Evolutionary conservation across 2,329 filamentous ascomycete species (phyloP).

Genomic region (Phoma sp.): DNA sequence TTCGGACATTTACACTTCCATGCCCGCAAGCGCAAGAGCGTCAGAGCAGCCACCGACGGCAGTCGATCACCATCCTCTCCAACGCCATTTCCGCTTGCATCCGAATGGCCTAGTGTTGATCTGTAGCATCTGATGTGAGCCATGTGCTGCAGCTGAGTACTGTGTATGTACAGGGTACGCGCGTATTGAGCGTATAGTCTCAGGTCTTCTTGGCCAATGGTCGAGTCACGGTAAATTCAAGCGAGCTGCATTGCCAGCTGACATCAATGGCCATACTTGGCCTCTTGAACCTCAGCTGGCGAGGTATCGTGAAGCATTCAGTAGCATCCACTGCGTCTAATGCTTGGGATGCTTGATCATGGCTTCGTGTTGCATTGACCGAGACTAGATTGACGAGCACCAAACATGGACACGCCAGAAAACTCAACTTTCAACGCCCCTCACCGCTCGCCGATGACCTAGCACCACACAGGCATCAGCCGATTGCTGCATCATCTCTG

Average conservation of each 20-base stretch:
- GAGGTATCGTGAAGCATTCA: neutral
- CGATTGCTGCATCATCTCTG: slow-evolving; percentile 19
- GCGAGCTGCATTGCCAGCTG: slow-evolving; percentile 3
- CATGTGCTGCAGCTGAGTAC: neutral
- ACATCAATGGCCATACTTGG: neutral
- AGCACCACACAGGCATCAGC: slow-evolving; percentile 14
- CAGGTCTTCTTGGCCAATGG: slow-evolving; percentile 1
- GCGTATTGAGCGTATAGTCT: neutral
- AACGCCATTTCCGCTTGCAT: slow-evolving; percentile 1
- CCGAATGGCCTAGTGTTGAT: neutral
- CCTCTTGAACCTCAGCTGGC: neutral
- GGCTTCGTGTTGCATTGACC: neutral
- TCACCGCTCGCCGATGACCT: slow-evolving; percentile 20
- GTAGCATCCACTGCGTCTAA: neutral
- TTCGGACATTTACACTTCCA: slow-evolving; percentile 10
- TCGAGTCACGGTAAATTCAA: slow-evolving; percentile 4
- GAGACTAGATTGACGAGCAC: neutral
- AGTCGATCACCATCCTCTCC: neutral
- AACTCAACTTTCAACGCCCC: slow-evolving; percentile 2
- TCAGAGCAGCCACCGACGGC: neutral
- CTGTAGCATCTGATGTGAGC: neutral
- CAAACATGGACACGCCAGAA: slow-evolving; percentile 5
- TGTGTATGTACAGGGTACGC: neutral
- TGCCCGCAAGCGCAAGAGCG: neutral
- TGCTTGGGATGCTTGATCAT: slow-evolving; percentile 16